These are phyloP conservation scores for Globisporangium cystogenes DNA, from an alignment of 352 stramenopile genomes.

Conservation along the genomic window DNA sequence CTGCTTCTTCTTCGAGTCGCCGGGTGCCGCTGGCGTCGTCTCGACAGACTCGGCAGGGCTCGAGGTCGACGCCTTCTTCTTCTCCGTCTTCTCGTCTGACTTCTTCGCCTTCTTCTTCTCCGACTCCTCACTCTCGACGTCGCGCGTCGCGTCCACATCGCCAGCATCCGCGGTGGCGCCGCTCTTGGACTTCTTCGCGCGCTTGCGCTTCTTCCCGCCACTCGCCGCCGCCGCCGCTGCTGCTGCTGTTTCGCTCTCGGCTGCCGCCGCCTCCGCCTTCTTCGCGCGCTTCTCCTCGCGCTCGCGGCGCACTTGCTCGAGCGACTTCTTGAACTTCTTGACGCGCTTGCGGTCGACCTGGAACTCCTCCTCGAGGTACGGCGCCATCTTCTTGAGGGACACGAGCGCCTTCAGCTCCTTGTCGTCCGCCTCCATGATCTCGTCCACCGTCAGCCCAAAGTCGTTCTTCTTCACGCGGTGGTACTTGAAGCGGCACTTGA, in stretches of 20 bases:
- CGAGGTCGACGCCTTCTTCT: background rate
- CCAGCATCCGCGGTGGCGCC: background rate
- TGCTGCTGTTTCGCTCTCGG: background rate
- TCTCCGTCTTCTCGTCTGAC: background rate
- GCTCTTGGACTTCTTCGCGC: conserved; percentile 55
- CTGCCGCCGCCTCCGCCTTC: conserved; percentile 15
- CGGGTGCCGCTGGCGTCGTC: background rate
- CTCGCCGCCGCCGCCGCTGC: conserved; percentile 12
- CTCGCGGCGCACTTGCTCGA: conserved; percentile 35
- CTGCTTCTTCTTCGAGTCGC: conserved; percentile 42
- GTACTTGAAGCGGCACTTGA: conserved; percentile 99
- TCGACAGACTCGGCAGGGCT: background rate
- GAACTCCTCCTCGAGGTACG: conserved; percentile 90
- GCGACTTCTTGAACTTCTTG: conserved; percentile 67
- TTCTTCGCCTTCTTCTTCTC: background rate
- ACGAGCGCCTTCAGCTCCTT: conserved; percentile 95
- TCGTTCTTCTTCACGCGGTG: conserved; percentile 91
- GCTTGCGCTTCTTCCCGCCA: conserved; percentile 65
- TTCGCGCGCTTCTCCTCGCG: conserved; percentile 27
- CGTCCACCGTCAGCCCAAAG: conserved; percentile 96
- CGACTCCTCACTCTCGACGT: background rate
- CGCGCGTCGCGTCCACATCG: background rate
- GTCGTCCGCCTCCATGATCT: conserved; percentile 97
- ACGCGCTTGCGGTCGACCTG: conserved; percentile 62
- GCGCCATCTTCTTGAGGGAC: conserved; percentile 95